Base-by-base conservation (phyloP, 169 alveolate genomes). In the Eimeria falciformis region DNA sequence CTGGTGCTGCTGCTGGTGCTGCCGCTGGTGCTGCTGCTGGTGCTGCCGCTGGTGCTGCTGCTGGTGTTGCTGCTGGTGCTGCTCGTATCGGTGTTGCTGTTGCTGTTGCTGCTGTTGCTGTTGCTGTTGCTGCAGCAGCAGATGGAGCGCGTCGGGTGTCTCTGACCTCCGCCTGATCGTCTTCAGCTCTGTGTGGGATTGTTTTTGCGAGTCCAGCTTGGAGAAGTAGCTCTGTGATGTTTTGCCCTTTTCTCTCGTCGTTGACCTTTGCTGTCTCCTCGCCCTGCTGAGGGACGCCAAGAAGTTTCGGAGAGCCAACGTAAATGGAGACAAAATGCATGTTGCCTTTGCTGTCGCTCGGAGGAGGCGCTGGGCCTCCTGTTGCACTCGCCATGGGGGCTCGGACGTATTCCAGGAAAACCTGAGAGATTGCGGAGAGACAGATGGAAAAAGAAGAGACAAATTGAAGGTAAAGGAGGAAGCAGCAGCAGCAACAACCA, bases 181-280 rank as follows among this genome's bases (percentile, higher is more conserved):
- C 92, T 12, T 86, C 92, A 21, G 75, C 92, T 7, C 92, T 56
- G 45, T 86, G 92, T 5, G 92, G 85, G 21, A 86, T n/a, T 56
- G 85, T 68, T 45, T 33, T 40, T 43, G 85, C 92, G 40, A 66
- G 75, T n/a, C 92, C 92, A 0, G 47, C 62, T 25, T 65, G 73
- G 58, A 86, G 83, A 11, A 86, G 84, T 40, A 69, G 37, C 58
- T 66, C 92, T 25, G 58, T 33, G 62, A 86, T 17, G 75, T 86
- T 86, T 21, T 56, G 90, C 9, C 90, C 29, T 25, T 58, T 58
- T 33, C 55, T 9, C 0, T 37, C 81, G 6, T 23, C 53, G n/a
- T 0, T 7, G 12, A 69, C n/a, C n/a, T 25, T 37, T 2, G 81
- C 50, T 5, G n/a, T 9, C 25, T 9, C 73, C 1, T 62, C 73